phyloP scores from a whole-genome alignment of 2,329 filamentous ascomycete species.

The Berkeleyomyces basicola region DNA sequence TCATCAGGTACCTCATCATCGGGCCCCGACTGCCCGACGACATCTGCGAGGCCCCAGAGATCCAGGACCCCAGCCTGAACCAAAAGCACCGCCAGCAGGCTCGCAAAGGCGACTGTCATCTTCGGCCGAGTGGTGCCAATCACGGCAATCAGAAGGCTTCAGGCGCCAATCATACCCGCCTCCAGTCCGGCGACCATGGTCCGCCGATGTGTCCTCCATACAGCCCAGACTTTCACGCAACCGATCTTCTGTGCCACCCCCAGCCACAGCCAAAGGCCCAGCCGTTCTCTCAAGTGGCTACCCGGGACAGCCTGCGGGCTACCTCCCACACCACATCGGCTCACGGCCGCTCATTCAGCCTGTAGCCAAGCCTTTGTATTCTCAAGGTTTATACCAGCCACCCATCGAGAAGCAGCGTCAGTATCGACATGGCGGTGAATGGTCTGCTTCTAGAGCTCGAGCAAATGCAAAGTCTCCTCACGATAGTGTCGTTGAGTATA shows the following conservation, averaged over 20 bases:
- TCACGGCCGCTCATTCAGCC: conserved; percentile 13
- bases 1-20: conserved; percentile 9
- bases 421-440: not conserved
- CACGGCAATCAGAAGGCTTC: not conserved
- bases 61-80: conserved; percentile 1
- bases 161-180: conserved; percentile 8
- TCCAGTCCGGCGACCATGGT: conserved; percentile 7
- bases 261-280: not conserved
- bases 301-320: conserved; percentile 10
- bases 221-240: conserved; percentile 14
- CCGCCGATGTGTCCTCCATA: conserved; percentile 11
- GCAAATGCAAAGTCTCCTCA: conserved; percentile 8
- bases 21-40: conserved; percentile 12
- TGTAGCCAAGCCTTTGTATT: not conserved
- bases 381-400: not conserved
- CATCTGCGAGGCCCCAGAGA: conserved; percentile 10
- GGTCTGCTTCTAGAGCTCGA: not conserved
- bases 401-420: not conserved
- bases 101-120: not conserved
- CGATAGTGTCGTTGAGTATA: conserved; percentile 14
- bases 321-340: conserved; percentile 9
- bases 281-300: conserved; percentile 8
- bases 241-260: conserved; percentile 6
- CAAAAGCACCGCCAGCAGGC: not conserved
- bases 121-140: not conserved